Evolutionary conservation across 192 early-diverging fungal genomes (phyloP), one percentile per base, ranked within the genome.

Genomic region (Coemansia sp.): DNA sequence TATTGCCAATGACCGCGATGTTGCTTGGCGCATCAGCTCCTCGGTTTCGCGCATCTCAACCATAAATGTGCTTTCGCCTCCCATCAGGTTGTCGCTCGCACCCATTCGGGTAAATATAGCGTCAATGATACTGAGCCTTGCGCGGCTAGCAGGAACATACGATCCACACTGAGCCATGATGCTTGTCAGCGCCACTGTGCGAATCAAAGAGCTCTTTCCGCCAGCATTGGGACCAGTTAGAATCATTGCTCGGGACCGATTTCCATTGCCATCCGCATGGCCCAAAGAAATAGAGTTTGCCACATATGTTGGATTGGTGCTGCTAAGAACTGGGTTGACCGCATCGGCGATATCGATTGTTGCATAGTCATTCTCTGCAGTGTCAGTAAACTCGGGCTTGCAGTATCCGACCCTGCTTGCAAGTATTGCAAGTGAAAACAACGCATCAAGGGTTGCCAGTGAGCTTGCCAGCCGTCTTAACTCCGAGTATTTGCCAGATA

Each of bases 191-290:
- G 94, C 97, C 1, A 93, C 92, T 74, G 96, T 95, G 61, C 98
- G 88, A 42, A 97, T 86, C 37, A 99, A 83, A 0, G 98, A 97
- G 16, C 91, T 93, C 86, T 99, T 99, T 50, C 98, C 98, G 69
- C 96, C 97, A 88, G 97, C 97, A 65, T 99, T 99, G 44, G 98
- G 96, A 7, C 98, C 98, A 0, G 98, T 98, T 38, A 99, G 79
- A 1, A 99, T 78, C 41, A 98, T 89, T 58, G 98, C 88, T 19
- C 68, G 72, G 38, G 68, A n/a, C 16, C 68, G 62, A 12, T 64
- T 64, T 32, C 57, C 25, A 22, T 17, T 22, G 7, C 72, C 71
- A 7, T 79, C 71, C 0, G 87, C 86, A 5, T 32, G 16, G 7
- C 94, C 93, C 0, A 99, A 81, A 11, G 70, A 57, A 0, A 91